Percentiles rank a stretch among this genome's conserved stretches.
These are phyloP conservation scores for Glaciozyma antarctica DNA, from an alignment of 768 basidiomycete genomes.

Conservation along the genomic window DNA sequence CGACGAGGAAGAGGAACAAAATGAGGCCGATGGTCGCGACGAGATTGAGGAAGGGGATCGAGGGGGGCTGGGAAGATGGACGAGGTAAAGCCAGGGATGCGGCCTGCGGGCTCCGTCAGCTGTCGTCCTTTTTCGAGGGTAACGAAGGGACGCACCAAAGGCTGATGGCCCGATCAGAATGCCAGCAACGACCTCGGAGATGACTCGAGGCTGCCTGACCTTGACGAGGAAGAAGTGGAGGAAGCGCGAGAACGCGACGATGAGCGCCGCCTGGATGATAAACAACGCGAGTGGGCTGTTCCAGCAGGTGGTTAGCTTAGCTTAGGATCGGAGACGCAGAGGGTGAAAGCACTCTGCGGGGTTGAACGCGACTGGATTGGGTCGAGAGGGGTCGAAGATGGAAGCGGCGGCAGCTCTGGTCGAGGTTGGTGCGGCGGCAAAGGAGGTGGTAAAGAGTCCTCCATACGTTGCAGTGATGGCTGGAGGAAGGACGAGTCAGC, in stretches of 20 bases:
- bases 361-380: constrained; percentile 14
- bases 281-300: constrained; percentile 22
- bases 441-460: constrained; percentile 6
- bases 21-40: constrained; percentile 32
- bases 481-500: background rate
- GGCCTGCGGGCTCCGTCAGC: constrained; percentile 34
- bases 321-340: background rate
- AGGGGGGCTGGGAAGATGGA: constrained; percentile 68
- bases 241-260: constrained; percentile 67
- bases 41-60: constrained; percentile 56
- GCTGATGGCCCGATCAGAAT: constrained; percentile 64
- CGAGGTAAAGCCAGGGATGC: constrained; percentile 66
- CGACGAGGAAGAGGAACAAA: constrained; percentile 42
- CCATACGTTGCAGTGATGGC: constrained; percentile 14
- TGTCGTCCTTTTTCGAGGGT: background rate
- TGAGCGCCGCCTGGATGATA: constrained; percentile 43
- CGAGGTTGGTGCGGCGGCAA: background rate
- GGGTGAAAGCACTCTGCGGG: constrained; percentile 4
- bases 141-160: constrained; percentile 10
- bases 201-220: constrained; percentile 81
- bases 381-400: constrained; percentile 19
- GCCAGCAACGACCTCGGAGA: constrained; percentile 59
- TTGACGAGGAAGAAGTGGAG: constrained; percentile 56
- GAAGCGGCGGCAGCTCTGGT: constrained; percentile 4
- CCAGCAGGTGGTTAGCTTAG: background rate